Evolutionary conservation across 768 basidiomycete species (phyloP), one percentile per base, ranked within the genome.

Genomic region (Rickenella mellea): DNA sequence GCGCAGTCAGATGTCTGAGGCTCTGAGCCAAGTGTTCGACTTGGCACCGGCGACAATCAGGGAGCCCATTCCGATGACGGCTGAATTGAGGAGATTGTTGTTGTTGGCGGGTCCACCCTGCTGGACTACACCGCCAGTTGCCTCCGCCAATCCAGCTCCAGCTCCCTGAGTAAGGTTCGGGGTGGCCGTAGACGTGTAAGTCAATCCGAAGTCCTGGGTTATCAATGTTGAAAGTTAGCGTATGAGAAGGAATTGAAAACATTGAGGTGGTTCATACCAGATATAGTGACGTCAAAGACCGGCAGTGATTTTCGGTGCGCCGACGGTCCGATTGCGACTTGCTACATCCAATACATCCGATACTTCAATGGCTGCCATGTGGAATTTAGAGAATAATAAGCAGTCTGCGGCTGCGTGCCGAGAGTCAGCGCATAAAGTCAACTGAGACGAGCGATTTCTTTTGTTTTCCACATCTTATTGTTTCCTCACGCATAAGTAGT

Each of bases 251-350:
- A n/a, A n/a, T n/a, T n/a, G n/a, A n/a, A n/a, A n/a, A n/a, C n/a
- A n/a, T n/a, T n/a, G n/a, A n/a, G n/a, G n/a, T n/a, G n/a, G n/a
- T n/a, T n/a, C n/a, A 89, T 2, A 86, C 87, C 73, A 90, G 59
- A 56, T 88, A 90, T 6, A 89, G 64, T 0, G 87, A 87, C 51
- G 88, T 89, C 25, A 90, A 47, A 90, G 67, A n/a, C 87, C 83
- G 46, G 86, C 88, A 14, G 89, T 84, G 80, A 90, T 83, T 60
- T 85, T 85, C 46, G 88, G 84, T 46, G 83, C 82, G 26, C 86
- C 87, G 44, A 79, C 82, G 2, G 87, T 74, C 22, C 88, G 86
- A 48, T 89, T 90, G 59, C 85, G 87, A 1, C 86, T 88, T 1
- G 84, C 86, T 17, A 36, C 24, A 22, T 36, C 33, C 7, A 36